Evolutionary conservation across 1,284 basidiomycete genomes (phyloP), one percentile per base, ranked within the genome.

Genomic region (Pseudozyma sp.): DNA sequence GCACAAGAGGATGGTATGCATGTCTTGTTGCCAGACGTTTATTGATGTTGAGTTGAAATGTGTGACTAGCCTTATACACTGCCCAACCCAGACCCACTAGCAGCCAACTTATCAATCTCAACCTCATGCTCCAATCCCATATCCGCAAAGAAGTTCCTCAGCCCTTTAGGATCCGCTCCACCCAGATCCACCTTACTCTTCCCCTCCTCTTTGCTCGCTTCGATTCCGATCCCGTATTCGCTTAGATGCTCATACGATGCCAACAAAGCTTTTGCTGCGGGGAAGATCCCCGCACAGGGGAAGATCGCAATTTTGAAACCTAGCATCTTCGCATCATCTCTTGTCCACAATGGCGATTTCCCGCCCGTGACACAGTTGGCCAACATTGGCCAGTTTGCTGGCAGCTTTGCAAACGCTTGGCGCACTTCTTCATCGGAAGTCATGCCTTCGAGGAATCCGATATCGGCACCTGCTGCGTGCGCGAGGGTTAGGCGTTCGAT

Each of bases 361-460:
- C 75, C 75, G 5, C 75, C 75, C 1, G 70, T 74, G 0, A 77
- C 73, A 38, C 65, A 70, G 38, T 77, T 77, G 0, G 67, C 75
- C 11, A 77, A 11, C 55, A 77, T 53, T 5, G 72, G 75, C 39
- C 49, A 62, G n/a, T 6, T 31, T 31, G 25, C 18, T 14, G 2
- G 88, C 36, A 93, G 86, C 5, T 89, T 90, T 40, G 87, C 86
- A 54, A 92, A 89, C 1, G 91, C 91, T 2, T 86, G 86, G 73
- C 88, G 87, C 34, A 92, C 88, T 42, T 92, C 88, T 56, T 91
- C 89, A 57, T 90, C 88, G 11, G 89, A 91, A 4, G 36, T 47
- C 19, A 72, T 51, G 16, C 92, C 92, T 85, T 93, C 92, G 54
- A 93, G 92, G 86, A 93, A 93, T 83, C 91, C 92, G 21, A 92